Evolutionary conservation across 495 filamentous ascomycete species (phyloP), one percentile per base, ranked within the genome.

Genomic region (Trypethelium eluteriae): DNA sequence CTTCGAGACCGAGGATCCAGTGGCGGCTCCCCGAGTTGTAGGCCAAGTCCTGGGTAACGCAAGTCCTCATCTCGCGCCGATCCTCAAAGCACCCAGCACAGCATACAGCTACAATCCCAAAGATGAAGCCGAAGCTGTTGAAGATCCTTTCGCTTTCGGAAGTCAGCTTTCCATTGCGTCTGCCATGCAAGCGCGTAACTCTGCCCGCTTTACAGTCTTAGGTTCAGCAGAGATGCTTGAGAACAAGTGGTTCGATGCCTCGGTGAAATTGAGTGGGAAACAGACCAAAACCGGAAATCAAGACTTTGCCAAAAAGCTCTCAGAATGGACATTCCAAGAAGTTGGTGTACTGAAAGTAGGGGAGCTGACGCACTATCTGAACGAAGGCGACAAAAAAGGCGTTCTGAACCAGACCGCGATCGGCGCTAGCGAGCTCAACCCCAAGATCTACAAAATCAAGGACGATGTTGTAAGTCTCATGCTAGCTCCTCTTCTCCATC

Each of bases 61-160:
- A 65, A 86, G 84, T 71, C 82, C 85, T 3, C 85, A 96, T 1
- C 78, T 97, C 47, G 82, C 88, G 39, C 91, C 95, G 39, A 85
- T 98, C 70, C 78, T 98, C 63, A 84, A 85, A 69, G 93, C 91
- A 69, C 87, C 89, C 38, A 78, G 79, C 69, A 95, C 92, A 39
- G 88, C 92, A 70, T 98, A 98, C 79, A 88, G 84, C 73, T 97
- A 96, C 81, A 96, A 95, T 78, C 89, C 92, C 39, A 94, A 95
- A 82, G 92, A 97, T 66, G 91, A 96, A 68, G 74, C 79, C 39
- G 86, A 88, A 56, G 76, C 79, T 14, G 79, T 89, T 35, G 93
- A 96, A 65, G 90, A 92, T 53, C 88, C 91, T 65, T 93, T 92
- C 77, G 90, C 86, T 36, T 87, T 86, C 64, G 95, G 94, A 59